Conservation (phyloP, 2,329 filamentous ascomycete species). For the Annulohypoxylon truncatum region DNA sequence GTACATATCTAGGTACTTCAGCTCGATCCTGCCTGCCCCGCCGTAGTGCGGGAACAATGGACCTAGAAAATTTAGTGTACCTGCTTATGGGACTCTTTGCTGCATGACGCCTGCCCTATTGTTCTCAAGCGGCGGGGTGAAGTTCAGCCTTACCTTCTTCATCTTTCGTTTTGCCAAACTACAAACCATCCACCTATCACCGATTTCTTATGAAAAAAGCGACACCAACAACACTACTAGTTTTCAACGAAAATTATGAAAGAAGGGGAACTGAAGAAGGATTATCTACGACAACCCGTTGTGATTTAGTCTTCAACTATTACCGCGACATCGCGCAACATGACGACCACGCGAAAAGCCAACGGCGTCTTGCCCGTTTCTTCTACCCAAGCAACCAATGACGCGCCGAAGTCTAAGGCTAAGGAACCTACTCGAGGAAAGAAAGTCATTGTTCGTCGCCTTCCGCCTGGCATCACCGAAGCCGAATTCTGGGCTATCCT, state of each 20-base stretch:
- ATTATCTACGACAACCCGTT: neutral
- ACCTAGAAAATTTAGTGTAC: neutral
- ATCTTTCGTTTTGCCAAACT: neutral
- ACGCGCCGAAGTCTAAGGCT: constrained; percentile 58
- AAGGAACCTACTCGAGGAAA: constrained; percentile 71
- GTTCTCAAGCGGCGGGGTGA: neutral
- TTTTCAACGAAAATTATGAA: neutral
- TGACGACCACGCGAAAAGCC: constrained; percentile 52
- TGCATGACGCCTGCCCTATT: neutral
- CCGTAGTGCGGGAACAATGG: neutral
- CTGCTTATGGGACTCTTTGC: neutral
- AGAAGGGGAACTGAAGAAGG: neutral
- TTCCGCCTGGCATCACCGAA: constrained; percentile 87
- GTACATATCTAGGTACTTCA: too few relatives aligned
- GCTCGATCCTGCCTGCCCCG: neutral
- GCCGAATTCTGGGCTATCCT: constrained; percentile 78
- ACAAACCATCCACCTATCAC: neutral
- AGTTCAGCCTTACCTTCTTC: constrained; percentile 29
- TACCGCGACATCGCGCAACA: neutral
- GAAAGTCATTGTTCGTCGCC: constrained; percentile 85
- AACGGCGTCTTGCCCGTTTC: constrained; percentile 67
- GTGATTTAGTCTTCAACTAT: neutral
- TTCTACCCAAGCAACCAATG: constrained; percentile 56
- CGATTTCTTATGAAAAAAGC: neutral
- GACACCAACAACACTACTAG: neutral